Evolutionary conservation across 805 yeast species (phyloP).

Genomic region (Candida silvatica): DNA sequence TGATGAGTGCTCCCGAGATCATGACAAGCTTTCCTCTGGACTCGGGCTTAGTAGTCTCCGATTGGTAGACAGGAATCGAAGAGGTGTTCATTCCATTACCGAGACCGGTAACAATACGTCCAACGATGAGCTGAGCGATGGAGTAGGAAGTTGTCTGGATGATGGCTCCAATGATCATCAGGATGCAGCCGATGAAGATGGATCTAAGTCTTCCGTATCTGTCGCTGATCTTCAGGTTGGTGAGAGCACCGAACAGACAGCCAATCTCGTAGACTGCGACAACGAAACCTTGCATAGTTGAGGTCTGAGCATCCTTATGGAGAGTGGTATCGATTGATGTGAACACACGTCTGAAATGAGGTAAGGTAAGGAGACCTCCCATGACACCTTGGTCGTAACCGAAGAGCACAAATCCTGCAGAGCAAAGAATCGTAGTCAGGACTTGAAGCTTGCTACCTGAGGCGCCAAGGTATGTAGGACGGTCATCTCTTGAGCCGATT

Average conservation of each 20-base stretch:
- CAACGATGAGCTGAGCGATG: conserved; percentile 22
- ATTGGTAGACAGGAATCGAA: conserved; percentile 28
- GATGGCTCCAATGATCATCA: conserved; percentile 25
- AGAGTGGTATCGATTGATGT: conserved; percentile 15
- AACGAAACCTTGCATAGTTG: conserved; percentile 40
- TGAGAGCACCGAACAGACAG: conserved; percentile 34
- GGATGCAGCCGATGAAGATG: conserved; percentile 26
- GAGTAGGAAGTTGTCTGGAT: conserved; percentile 16
- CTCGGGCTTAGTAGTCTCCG: conserved; percentile 26
- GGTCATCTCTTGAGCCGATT: too few species aligned
- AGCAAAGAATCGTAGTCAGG: conserved; percentile 14
- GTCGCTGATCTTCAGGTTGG: conserved; percentile 34
- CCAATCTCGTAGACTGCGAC: conserved; percentile 43
- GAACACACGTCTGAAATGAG: conserved; percentile 15
- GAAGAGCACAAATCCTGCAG: conserved; percentile 31
- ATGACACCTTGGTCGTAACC: conserved; percentile 48
- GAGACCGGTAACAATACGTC: conserved; percentile 25
- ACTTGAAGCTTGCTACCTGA: conserved; percentile 12
- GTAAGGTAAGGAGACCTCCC: conserved; percentile 25
- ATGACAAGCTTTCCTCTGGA: conserved; percentile 23
- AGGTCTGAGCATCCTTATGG: conserved; percentile 16
- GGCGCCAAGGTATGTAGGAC: conserved; percentile 9
- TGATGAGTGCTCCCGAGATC: conserved; percentile 22
- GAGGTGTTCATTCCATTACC: conserved; percentile 29
- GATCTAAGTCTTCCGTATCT: conserved; percentile 31